These are phyloP conservation scores for Thelephora terrestris DNA, from an alignment of 1,284 basidiomycete species.

Conservation along the genomic window DNA sequence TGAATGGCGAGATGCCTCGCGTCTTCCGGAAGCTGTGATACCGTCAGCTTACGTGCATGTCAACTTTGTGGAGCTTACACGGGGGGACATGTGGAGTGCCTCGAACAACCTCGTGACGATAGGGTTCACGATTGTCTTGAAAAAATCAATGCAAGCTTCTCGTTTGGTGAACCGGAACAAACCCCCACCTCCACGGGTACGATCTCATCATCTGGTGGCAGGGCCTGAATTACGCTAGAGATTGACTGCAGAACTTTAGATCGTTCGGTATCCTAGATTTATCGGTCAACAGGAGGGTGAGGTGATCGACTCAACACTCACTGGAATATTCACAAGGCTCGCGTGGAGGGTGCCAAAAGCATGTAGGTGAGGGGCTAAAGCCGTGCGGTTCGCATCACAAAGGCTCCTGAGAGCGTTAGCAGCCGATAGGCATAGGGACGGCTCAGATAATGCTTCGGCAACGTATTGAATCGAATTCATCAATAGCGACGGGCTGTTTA, in stretches of 20 bases:
- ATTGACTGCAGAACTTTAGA: constrained; percentile 85
- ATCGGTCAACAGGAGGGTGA: neutral
- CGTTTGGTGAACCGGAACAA: neutral
- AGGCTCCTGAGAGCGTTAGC: constrained; percentile 76
- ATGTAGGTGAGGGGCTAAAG: constrained; percentile 70
- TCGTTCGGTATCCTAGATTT: constrained; percentile 67
- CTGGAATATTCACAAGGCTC: constrained; percentile 62
- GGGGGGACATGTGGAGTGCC: constrained; percentile 42
- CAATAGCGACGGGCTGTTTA: constrained; percentile 30
- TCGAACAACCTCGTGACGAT: constrained; percentile 61
- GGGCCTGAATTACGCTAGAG: constrained; percentile 81
- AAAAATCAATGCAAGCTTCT: constrained; percentile 3
- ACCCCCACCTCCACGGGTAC: constrained; percentile 60
- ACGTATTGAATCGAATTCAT: constrained; percentile 62
- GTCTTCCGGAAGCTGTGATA: constrained; percentile 55
- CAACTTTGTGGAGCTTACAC: constrained; percentile 28
- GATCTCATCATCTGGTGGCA: constrained; percentile 68
- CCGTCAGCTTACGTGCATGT: constrained; percentile 8
- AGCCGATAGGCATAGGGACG: constrained; percentile 56
- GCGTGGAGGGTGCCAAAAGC: constrained; percentile 80
- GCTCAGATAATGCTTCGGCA: constrained; percentile 58
- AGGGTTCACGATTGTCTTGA: constrained; percentile 67
- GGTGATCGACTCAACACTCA: constrained; percentile 25
- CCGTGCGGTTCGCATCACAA: constrained; percentile 77
- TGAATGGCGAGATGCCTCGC: constrained; percentile 48